phyloP scores from a whole-genome alignment of 1,284 basidiomycete species.

The Heterobasidion irregulare region DNA sequence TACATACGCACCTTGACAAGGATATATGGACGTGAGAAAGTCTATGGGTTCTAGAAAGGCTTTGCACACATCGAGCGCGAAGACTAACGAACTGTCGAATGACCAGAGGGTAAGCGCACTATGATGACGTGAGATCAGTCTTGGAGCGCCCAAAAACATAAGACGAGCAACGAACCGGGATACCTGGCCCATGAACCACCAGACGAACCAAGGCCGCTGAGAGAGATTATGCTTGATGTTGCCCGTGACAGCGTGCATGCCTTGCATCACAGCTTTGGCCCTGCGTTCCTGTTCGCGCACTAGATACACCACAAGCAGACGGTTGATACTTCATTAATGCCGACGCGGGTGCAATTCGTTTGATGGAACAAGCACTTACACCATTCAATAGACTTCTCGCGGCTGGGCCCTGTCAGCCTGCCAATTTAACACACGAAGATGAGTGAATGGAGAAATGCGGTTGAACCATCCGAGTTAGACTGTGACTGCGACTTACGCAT shows the following conservation, averaged over 20 bases:
- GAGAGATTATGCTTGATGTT: constrained; percentile 43
- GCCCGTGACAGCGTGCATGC: constrained; percentile 56
- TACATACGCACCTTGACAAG: constrained; percentile 44
- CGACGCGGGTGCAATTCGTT: background rate
- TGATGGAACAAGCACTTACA: constrained; percentile 34
- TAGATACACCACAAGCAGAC: constrained; percentile 16
- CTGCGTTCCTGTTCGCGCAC: constrained; percentile 58
- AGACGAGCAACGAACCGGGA: constrained; percentile 34
- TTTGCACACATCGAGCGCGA: constrained; percentile 60
- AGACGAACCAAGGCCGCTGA: constrained; percentile 59
- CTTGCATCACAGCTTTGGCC: constrained; percentile 50
- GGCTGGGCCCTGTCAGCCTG: constrained; percentile 46
- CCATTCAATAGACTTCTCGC: constrained; percentile 66
- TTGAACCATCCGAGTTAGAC: too few species aligned
- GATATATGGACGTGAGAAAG: constrained; percentile 61
- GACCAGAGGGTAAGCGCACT: constrained; percentile 58
- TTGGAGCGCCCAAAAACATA: too few species aligned
- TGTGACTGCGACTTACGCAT: constrained; percentile 37
- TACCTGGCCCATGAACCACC: constrained; percentile 75
- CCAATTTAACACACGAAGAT: constrained; percentile 16
- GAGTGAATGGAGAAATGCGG: background rate
- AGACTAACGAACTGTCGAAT: constrained; percentile 46
- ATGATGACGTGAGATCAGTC: constrained; percentile 1
- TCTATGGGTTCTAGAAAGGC: constrained; percentile 54
- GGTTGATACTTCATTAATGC: background rate